These are phyloP conservation scores for Aspergillus pseudoterreus DNA, from an alignment of 2,329 filamentous ascomycete genomes.

Conservation along the genomic window DNA sequence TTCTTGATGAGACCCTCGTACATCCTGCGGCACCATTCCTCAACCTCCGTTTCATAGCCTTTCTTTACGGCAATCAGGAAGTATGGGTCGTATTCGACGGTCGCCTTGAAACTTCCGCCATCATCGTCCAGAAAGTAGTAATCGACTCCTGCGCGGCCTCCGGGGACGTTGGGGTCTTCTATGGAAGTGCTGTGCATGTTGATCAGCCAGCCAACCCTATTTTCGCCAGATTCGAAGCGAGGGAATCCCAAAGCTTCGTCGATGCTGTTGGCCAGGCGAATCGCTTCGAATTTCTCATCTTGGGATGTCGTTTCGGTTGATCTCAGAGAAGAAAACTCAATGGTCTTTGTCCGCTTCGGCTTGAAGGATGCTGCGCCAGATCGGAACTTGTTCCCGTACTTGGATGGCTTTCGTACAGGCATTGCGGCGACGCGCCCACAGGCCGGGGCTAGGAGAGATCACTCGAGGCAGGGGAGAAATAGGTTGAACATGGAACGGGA, in stretches of 20 bases:
- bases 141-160: conserved; percentile 85
- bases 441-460: conserved; percentile 20
- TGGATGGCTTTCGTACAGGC: conserved; percentile 53
- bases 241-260: conserved; percentile 94
- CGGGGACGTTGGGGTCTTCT: conserved; percentile 76
- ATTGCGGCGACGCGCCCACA: conserved; percentile 34
- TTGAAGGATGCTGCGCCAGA: conserved; percentile 41
- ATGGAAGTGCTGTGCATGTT: conserved; percentile 90
- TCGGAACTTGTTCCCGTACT: conserved; percentile 60
- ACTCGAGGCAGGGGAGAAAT: conserved; percentile 13
- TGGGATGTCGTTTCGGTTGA: conserved; percentile 82
- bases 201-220: conserved; percentile 85
- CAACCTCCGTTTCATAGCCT: conserved; percentile 85
- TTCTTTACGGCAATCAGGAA: conserved; percentile 88
- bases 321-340: conserved; percentile 70
- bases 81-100: conserved; percentile 93
- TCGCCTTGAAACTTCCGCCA: conserved; percentile 88
- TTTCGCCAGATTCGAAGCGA: conserved; percentile 83
- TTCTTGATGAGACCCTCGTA: conserved; percentile 79
- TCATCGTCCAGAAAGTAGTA: conserved; percentile 96
- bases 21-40: conserved; percentile 83
- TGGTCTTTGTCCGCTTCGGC: conserved; percentile 65
- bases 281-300: conserved; percentile 88
- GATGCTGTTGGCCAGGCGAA: conserved; percentile 77
- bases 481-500: conserved; percentile 23